phyloP scores from a whole-genome alignment of 148 eudicot species.

The Simmondsia chinensis region DNA sequence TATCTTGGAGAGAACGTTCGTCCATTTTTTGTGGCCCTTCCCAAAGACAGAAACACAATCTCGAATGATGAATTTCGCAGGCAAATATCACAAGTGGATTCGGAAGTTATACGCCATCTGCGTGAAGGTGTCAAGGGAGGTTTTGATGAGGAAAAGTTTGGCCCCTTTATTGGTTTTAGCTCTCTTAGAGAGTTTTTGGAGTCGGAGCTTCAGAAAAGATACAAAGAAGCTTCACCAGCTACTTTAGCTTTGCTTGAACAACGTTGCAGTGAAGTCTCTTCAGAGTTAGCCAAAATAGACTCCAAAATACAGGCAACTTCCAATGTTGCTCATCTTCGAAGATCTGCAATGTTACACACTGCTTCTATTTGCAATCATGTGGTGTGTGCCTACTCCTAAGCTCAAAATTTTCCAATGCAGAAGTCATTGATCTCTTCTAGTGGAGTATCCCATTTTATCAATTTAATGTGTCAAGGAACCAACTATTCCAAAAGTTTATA shows the following conservation, averaged over 20 bases:
- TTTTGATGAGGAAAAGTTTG: constrained; percentile 87
- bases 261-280: constrained; percentile 76
- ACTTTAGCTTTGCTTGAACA: constrained; percentile 91
- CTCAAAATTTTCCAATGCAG: not conserved
- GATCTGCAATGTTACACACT: constrained; percentile 81
- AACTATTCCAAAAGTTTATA: too few relatives aligned
- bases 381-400: constrained; percentile 32
- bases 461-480: too few relatives aligned
- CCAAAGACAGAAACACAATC: constrained; percentile 65
- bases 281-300: constrained; percentile 68
- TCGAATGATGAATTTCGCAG: constrained; percentile 90
- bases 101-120: constrained; percentile 54
- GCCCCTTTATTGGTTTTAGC: constrained; percentile 68
- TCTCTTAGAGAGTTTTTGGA: constrained; percentile 80
- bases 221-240: constrained; percentile 96
- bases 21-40: constrained; percentile 91
- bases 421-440: not conserved
- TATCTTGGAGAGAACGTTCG: constrained; percentile 87
- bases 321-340: constrained; percentile 84
- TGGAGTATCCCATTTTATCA: too few relatives aligned
- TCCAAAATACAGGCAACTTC: constrained; percentile 79
- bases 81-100: constrained; percentile 81
- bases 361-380: constrained; percentile 78
- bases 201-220: constrained; percentile 86
- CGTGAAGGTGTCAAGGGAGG: constrained; percentile 90